Base-by-base conservation (phyloP, 1,139 yeast genomes). In the Pichia sp. region DNA sequence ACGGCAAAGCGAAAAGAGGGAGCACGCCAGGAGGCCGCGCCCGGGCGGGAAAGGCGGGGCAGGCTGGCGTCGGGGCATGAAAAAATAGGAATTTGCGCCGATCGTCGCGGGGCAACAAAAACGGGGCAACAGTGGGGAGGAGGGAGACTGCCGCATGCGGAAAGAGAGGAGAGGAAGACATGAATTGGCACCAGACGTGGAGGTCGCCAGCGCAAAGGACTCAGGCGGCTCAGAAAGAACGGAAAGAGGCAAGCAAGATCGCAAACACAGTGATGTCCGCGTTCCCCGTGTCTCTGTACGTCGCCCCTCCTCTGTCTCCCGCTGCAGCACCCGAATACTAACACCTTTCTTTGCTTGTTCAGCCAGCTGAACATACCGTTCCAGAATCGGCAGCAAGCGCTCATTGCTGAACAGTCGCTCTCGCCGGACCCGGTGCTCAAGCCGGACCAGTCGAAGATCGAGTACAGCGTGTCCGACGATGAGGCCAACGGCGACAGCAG, bases 371-470 rank as follows among this genome's bases (percentile, higher is more conserved):
- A 70, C 30, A 74, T 89, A n/a, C 97, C 97, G 15, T 86, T 90
- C 63, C 79, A 79, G 59, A 74, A 75, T 5, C 66, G 64, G 1
- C 65, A 71, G 43, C 95, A 88, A 63, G 93, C 96, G 0, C 54
- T 57, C 5, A 82, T 87, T 2, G 93, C 95, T 0, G 64, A 71
- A 47, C 71, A 74, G 16, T 75, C 90, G 0, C 74, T 90, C 32
- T 64, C 72, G 1, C 96, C 95, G 0, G 97, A 90, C 66, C 95
- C 96, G 1, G 84, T 87, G 34, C 74, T 90, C 58, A 84, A 82
- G 66, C 83, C 84, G 0, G 75, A 79, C 52, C 88, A 82, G 61
- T 59, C 60, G 1, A 49, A 47, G 15, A 36, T 57, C 1, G 13
- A 16, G 4, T 57, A 54, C 23, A 8, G 47, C 5, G 41, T 53